Conservation (phyloP, 192 early-diverging fungal genomes). For the Coemansia sp. region DNA sequence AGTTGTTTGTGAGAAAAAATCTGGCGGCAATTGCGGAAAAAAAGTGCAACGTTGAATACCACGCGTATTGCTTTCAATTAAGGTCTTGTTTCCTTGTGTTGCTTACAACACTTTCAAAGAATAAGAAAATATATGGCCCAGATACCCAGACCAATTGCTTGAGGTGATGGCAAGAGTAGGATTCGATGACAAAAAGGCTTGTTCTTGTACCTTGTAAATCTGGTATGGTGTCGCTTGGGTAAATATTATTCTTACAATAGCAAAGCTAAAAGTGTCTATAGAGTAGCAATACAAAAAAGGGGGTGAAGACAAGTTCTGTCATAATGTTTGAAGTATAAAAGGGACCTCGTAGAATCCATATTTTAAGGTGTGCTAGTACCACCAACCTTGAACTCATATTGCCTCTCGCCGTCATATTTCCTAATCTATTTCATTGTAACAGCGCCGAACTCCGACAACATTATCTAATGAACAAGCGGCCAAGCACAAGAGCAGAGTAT, state of each 20-base stretch:
- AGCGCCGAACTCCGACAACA: neutral
- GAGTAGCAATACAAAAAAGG: neutral
- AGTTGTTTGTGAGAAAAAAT: neutral
- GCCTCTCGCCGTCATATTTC: neutral
- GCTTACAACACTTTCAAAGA: neutral
- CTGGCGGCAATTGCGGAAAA: neutral
- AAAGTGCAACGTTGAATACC: slow-evolving; percentile 5
- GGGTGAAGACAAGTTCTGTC: too few species aligned
- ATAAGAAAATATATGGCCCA: neutral
- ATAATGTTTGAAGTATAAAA: neutral
- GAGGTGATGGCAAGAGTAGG: neutral
- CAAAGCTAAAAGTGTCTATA: neutral
- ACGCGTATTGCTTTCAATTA: slow-evolving; percentile 2
- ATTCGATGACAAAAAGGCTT: neutral
- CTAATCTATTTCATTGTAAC: neutral
- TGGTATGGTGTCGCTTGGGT: neutral
- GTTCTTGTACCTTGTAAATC: neutral
- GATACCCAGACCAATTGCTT: neutral
- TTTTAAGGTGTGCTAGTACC: neutral
- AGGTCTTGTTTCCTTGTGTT: neutral
- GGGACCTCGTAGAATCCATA: neutral
- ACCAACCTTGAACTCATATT: neutral
- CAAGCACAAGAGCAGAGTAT: neutral
- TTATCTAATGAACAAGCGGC: neutral
- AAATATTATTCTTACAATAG: neutral